These are phyloP conservation scores for Brassica incana DNA, from an alignment of 345 rosid genomes.

Conservation along the genomic window DNA sequence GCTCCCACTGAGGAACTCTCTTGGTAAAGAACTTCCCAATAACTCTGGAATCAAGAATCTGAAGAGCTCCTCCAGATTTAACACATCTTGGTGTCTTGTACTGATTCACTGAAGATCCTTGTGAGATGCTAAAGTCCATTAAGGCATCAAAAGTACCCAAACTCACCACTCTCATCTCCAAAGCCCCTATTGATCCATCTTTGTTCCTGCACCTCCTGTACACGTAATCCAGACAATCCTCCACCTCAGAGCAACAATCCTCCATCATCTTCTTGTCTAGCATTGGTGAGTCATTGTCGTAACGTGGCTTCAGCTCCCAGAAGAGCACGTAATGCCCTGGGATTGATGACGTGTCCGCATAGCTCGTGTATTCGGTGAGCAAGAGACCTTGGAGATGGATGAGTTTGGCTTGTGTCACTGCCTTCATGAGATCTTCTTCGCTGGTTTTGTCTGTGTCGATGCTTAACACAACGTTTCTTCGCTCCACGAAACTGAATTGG, in stretches of 20 bases:
- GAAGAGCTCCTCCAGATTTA: conserved; percentile 56
- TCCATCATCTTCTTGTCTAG: conserved; percentile 58
- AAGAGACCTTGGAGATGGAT: conserved; percentile 60
- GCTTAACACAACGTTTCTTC: conserved; percentile 79
- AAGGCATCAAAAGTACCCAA: conserved; percentile 72
- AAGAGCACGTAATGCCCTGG: conserved; percentile 46
- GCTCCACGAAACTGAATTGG: conserved; percentile 71
- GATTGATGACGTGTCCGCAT: conserved; percentile 61
- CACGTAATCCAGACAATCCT: conserved; percentile 76
- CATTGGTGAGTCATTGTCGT: conserved; percentile 49
- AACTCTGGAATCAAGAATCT: conserved; percentile 67
- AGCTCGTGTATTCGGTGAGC: conserved; percentile 76
- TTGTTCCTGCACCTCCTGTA: conserved; percentile 74
- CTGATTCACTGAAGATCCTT: conserved; percentile 87
- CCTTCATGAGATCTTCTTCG: conserved; percentile 83
- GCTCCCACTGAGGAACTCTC: conserved; percentile 34
- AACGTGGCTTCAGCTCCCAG: conserved; percentile 58
- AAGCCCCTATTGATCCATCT: conserved; percentile 74
- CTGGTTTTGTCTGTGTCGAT: conserved; percentile 90
- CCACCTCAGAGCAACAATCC: conserved; percentile 66
- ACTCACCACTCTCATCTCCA: conserved; percentile 79
- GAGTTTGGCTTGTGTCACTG: conserved; percentile 63
- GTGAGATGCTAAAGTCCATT: conserved; percentile 80
- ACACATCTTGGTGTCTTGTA: conserved; percentile 94
- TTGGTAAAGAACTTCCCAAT: conserved; percentile 62